These are phyloP conservation scores for Puccinia novopanici DNA, from an alignment of 1,284 basidiomycete genomes.

Conservation along the genomic window DNA sequence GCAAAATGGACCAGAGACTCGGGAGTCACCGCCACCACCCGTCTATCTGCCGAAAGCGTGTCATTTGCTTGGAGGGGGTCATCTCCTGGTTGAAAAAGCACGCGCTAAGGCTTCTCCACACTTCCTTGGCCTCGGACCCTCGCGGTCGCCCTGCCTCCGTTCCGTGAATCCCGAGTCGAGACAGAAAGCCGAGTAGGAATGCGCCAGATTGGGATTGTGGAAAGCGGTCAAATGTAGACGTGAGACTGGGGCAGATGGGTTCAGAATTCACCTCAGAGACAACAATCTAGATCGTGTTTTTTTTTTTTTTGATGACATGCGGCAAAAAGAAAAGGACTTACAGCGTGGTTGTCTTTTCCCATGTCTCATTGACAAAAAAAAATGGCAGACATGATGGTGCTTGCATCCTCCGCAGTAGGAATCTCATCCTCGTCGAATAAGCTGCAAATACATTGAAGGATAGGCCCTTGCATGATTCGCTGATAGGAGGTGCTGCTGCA, in stretches of 20 bases:
- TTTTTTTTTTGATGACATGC: no score
- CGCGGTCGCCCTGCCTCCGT: neutral
- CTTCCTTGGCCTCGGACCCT: neutral
- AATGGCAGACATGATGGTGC: neutral
- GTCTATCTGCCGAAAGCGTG: neutral
- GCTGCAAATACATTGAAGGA: neutral
- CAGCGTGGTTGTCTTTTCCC: no score
- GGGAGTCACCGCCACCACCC: neutral
- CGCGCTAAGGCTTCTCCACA: neutral
- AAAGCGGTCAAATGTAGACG: neutral
- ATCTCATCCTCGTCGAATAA: neutral
- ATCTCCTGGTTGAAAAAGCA: neutral
- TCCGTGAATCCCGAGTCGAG: neutral
- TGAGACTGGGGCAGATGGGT: neutral
- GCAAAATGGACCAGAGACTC: neutral
- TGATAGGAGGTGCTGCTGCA: neutral
- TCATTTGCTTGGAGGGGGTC: neutral
- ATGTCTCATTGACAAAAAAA: neutral
- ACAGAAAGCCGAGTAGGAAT: neutral
- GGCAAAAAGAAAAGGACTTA: neutral
- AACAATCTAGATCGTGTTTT: neutral
- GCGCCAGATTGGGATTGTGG: neutral
- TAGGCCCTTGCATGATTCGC: neutral
- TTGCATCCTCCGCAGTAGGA: neutral
- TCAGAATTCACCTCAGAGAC: neutral